A percentile compares a stretch with the other conserved stretches of the same genome.
These are phyloP conservation scores for Solanum verrucosum DNA, from an alignment of 257 asterid genomes.

Conservation along the genomic window DNA sequence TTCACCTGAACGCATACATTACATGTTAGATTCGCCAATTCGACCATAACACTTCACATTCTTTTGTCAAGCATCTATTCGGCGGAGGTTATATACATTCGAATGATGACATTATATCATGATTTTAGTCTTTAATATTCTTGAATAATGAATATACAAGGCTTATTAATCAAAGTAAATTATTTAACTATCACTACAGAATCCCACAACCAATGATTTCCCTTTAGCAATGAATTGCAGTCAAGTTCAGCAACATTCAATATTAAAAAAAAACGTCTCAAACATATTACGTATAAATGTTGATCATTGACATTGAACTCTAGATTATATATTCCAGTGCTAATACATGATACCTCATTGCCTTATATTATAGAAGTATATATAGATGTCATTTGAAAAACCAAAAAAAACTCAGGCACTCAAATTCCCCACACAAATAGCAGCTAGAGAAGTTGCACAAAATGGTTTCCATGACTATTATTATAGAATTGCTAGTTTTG, in stretches of 20 bases:
- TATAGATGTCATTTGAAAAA: too few relatives aligned
- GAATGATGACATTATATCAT: neutral
- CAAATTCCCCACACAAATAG: too few relatives aligned
- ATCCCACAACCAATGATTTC: neutral
- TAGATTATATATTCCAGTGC: neutral
- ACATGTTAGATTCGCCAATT: neutral
- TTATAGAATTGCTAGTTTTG: too few relatives aligned
- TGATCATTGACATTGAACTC: neutral
- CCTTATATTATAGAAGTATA: too few relatives aligned
- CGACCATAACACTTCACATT: neutral
- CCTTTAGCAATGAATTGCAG: neutral
- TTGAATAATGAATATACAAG: neutral
- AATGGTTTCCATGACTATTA: too few relatives aligned
- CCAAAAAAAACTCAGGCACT: too few relatives aligned
- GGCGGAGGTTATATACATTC: neutral
- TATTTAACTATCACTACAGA: neutral
- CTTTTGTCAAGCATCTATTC: neutral
- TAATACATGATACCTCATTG: neutral
- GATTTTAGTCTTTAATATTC: neutral
- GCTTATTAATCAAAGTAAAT: neutral
- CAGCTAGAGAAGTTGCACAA: too few relatives aligned
- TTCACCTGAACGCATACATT: neutral
- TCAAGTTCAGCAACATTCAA: neutral
- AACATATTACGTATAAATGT: neutral
- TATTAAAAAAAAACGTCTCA: neutral